Conservation (phyloP, 331 rosid species). For the Dryas integrifolia region DNA sequence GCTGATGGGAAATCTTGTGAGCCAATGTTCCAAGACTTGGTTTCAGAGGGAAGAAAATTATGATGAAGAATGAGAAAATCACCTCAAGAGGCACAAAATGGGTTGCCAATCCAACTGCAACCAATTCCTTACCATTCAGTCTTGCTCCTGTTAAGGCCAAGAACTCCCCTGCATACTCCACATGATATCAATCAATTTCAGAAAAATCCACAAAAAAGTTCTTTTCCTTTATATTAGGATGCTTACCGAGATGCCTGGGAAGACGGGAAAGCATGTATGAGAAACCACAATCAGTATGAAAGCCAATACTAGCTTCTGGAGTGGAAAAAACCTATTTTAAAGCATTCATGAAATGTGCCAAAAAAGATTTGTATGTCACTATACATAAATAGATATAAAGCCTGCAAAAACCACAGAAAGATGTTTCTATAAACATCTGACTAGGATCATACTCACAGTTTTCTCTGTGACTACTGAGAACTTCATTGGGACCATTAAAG, state of each 20-base stretch:
- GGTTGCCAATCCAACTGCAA: slow-evolving; percentile 79
- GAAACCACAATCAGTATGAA: slow-evolving; percentile 93
- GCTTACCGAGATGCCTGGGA: slow-evolving; percentile 76
- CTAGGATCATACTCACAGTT: slow-evolving; percentile 53
- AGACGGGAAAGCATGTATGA: slow-evolving; percentile 76
- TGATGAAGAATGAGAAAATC: slow-evolving; percentile 15
- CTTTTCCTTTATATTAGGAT: neutral
- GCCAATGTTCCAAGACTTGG: neutral
- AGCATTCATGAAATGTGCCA: slow-evolving; percentile 22
- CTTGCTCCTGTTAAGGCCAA: slow-evolving; percentile 83
- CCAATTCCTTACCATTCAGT: slow-evolving; percentile 74
- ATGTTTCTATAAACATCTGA: slow-evolving; percentile 7
- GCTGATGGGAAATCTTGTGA: neutral
- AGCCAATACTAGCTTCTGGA: slow-evolving; percentile 94
- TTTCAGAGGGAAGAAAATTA: neutral
- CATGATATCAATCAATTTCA: slow-evolving; percentile 7
- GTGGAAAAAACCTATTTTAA: slow-evolving; percentile 69
- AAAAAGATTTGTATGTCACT: slow-evolving; percentile 12
- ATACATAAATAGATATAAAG: neutral
- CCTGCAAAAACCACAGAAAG: neutral
- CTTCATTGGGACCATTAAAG: slow-evolving; percentile 83
- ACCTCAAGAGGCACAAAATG: slow-evolving; percentile 90
- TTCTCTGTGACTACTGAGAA: slow-evolving; percentile 89
- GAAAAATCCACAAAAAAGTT: neutral
- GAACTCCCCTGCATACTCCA: slow-evolving; percentile 59